Evolutionary conservation across 208 protist species (phyloP), one percentile per base, ranked within the genome.

Genomic region (Leishmania turanica): DNA sequence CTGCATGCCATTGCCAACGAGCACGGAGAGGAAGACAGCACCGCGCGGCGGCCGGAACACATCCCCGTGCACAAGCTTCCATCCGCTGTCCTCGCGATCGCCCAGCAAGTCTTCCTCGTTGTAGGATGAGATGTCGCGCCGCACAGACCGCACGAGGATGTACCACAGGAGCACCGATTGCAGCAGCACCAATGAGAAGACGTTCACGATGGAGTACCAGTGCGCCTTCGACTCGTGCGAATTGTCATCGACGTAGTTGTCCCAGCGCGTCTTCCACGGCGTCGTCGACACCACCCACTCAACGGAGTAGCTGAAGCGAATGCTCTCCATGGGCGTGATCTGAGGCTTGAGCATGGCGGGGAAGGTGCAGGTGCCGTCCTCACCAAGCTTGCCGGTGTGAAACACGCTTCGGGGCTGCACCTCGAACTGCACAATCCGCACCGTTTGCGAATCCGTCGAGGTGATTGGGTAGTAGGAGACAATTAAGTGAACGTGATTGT

Each of bases 141-240:
- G 92, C 42, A 99, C 90, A 3, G 96, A 97, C 8, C 97, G 87
- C 66, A 99, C 81, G 86, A 99, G 90, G 70, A 99, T 98, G 88
- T 99, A 97, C 37, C 97, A 98, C n/a, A 99, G 84, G 80, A 99
- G 96, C 54, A 80, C 78, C 9, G 96, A 94, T 24, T 99, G 92
- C 85, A 99, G 95, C 62, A 99, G 58, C 17, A 99, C 96, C 40
- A 99, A 96, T 66, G 98, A 92, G 13, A 99, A 90, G n/a, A 94
- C 98, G 90, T 99, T 99, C 62, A 99, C 75, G 73, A 99, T 98
- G 17, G 94, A 97, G 86, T 98, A 98, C 97, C 95, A 99, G 86
- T 99, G 98, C 69, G 98, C 91, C 71, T 92, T 78, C 7, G 87
- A 69, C 77, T 96, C 92, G 17, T 72, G 78, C 74, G 87, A 86